Percentiles rank a stretch among this genome's conserved stretches.
Evolutionary conservation across 208 protist species (phyloP).

Genomic region (Phytomonas francai): DNA sequence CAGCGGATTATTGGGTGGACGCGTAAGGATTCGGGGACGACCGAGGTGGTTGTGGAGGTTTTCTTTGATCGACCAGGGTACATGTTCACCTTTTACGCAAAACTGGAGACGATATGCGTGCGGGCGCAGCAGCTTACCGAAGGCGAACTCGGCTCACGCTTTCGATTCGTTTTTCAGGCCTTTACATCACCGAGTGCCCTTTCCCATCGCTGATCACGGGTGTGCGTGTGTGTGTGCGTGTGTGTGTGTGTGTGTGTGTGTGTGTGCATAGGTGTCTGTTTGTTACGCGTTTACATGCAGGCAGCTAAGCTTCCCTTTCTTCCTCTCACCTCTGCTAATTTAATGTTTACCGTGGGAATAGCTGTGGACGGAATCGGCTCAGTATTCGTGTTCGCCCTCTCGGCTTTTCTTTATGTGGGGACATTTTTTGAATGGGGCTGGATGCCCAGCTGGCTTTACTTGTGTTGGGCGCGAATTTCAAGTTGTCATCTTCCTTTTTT

Average conservation of each 20-base stretch:
- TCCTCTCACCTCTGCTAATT: neutral
- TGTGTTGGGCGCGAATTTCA: neutral
- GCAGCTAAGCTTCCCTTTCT: neutral
- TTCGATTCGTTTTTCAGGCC: slow-evolving; percentile 83
- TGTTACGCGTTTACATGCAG: neutral
- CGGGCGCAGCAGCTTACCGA: slow-evolving; percentile 60
- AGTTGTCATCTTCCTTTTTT: too few species aligned
- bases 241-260: neutral
- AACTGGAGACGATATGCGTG: slow-evolving; percentile 77
- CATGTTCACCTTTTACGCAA: slow-evolving; percentile 88
- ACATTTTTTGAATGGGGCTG: neutral
- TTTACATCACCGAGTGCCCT: slow-evolving; percentile 77
- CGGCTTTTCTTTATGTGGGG: neutral
- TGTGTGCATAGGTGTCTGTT: neutral
- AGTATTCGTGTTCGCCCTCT: neutral
- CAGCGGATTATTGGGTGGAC: slow-evolving; percentile 86
- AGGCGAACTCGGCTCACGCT: slow-evolving; percentile 46
- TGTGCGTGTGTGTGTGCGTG: neutral
- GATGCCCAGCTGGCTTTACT: neutral
- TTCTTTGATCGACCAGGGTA: slow-evolving; percentile 85
- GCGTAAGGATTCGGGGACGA: slow-evolving; percentile 63
- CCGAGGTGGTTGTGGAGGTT: slow-evolving; percentile 85
- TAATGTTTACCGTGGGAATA: neutral
- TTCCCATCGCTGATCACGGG: slow-evolving; percentile 20
- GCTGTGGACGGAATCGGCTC: neutral